Percentiles rank a stretch among this genome's conserved stretches.
These are phyloP conservation scores for Suillus ampliporus DNA, from an alignment of 768 basidiomycete genomes.

Conservation along the genomic window DNA sequence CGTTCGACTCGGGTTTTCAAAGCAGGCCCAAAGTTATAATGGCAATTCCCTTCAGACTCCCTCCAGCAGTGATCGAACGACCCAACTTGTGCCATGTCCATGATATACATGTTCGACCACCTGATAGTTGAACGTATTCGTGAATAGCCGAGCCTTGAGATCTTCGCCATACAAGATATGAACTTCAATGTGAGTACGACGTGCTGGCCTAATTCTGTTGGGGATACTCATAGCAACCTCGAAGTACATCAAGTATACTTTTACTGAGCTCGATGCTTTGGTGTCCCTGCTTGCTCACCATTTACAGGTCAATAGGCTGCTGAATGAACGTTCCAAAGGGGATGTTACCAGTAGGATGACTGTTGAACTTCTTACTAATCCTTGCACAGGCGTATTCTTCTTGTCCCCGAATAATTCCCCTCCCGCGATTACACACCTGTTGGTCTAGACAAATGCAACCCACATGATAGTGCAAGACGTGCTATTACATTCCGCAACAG, in stretches of 20 bases:
- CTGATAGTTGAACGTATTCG: constrained; percentile 27
- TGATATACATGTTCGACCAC: constrained; percentile 33
- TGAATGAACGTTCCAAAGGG: constrained; percentile 29
- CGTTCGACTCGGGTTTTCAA: no score
- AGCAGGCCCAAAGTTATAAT: not conserved
- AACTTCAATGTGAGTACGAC: constrained; percentile 21
- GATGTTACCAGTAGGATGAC: constrained; percentile 31
- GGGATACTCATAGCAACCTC: not conserved
- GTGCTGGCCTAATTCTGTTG: not conserved
- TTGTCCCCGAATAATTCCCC: constrained; percentile 53
- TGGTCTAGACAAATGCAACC: constrained; percentile 30
- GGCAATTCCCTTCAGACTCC: not conserved
- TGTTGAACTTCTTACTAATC: constrained; percentile 24
- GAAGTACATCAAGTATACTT: constrained; percentile 33
- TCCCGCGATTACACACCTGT: constrained; percentile 50
- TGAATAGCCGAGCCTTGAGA: constrained; percentile 25
- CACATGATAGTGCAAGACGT: constrained; percentile 30
- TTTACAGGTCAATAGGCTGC: constrained; percentile 19
- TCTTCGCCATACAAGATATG: constrained; percentile 32
- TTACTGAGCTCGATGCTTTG: constrained; percentile 27
- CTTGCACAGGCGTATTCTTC: constrained; percentile 33
- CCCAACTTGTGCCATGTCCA: constrained; percentile 22
- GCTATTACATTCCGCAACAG: constrained; percentile 19
- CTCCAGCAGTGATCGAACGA: not conserved
- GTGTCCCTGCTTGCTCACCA: constrained; percentile 34